Evolutionary conservation across 768 basidiomycete species (phyloP).

Genomic region (Mycena rosella): DNA sequence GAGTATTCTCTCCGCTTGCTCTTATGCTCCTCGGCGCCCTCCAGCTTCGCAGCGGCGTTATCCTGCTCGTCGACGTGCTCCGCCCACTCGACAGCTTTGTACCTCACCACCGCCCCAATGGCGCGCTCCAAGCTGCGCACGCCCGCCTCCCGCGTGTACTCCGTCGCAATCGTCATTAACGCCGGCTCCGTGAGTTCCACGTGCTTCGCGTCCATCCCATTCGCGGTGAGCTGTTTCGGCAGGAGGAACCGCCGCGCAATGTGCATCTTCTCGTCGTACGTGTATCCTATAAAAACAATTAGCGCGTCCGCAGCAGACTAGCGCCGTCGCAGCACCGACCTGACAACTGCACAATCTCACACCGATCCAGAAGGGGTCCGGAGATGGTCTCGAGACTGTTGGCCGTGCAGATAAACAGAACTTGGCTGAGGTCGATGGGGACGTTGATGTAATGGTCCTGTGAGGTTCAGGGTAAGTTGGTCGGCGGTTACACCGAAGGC

Average conservation of each 20-base stretch:
- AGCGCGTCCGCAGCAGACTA: not conserved
- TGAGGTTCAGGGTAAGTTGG: constrained; percentile 15
- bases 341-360: constrained; percentile 87
- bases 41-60: constrained; percentile 24
- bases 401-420: constrained; percentile 94
- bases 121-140: constrained; percentile 92
- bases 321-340: constrained; percentile 54
- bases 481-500: constrained; percentile 1
- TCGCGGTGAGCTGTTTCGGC: constrained; percentile 87
- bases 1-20: constrained; percentile 60
- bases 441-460: constrained; percentile 94
- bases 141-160: constrained; percentile 92
- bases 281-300: constrained; percentile 68
- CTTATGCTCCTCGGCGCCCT: constrained; percentile 36
- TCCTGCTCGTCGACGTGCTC: constrained; percentile 65
- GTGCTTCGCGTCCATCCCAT: constrained; percentile 74
- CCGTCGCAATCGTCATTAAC: constrained; percentile 77
- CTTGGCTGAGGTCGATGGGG: constrained; percentile 88
- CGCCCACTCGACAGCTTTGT: constrained; percentile 93
- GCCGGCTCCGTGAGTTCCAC: constrained; percentile 78
- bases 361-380: constrained; percentile 88
- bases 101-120: constrained; percentile 89
- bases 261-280: constrained; percentile 91
- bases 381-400: constrained; percentile 93
- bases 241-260: constrained; percentile 90